Base-by-base conservation (phyloP, 1,284 basidiomycete species). In the Sporisorium sorghi region DNA sequence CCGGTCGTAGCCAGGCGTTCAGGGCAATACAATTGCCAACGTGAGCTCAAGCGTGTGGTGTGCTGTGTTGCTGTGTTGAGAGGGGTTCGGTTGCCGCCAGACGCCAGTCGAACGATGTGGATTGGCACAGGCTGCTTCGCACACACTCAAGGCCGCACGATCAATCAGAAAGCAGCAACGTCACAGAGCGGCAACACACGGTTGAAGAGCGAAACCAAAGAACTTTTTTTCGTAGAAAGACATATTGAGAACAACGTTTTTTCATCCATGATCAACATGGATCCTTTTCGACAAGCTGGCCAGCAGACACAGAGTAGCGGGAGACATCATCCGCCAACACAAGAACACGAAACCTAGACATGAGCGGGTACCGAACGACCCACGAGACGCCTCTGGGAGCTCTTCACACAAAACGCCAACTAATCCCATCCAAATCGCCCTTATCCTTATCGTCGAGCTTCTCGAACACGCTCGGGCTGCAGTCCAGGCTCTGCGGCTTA, bases 381-480 rank as follows among this genome's bases (percentile, higher is more conserved):
- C 30, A 6, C 30, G 30, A 30, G 30, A n/a, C 30, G 5, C 11
- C 6, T 30, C 11, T 11, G 30, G 30, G 30, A 11, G 46, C 46
- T 32, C 26, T n/a, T 12, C 51, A 60, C 44, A 68, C 47, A 43
- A 73, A 65, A 1, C 50, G 32, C 81, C 81, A 83, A 19, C 43
- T 57, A 23, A 81, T 59, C 2, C 70, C 66, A 14, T 78, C 48
- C 53, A 81, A 54, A 8, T 65, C 57, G 39, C 79, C 79, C 35
- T 64, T 60, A 17, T 68, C 73, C 54, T 58, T 56, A 24, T 43
- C 21, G 26, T 73, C 75, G 21, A 81, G 33, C 7, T 17, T 33
- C 1, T 53, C 42, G 86, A 97, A 97, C 30, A 97, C 88, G 42
- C 89, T 88, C 5, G 85, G 82, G 12, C 91, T 91, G 63, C 94